Evolutionary conservation across 345 rosid species (phyloP), one percentile per base, ranked within the genome.

Genomic region (Draba incana): DNA sequence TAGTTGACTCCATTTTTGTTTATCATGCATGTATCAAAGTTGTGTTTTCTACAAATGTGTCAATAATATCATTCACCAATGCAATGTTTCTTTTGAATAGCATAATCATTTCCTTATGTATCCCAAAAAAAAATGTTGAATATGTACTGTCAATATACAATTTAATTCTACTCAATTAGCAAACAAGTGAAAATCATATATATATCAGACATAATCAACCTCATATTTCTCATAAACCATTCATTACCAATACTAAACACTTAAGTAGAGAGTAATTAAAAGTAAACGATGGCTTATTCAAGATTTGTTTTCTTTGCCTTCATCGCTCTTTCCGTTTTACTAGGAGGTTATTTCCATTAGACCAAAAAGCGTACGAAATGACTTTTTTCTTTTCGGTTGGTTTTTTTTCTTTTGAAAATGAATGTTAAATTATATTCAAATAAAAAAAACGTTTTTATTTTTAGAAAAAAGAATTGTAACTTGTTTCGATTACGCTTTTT

Each of bases 41-140:
- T 56, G 13, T 44, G 24, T 68, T 65, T 20, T 50, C 57, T 20
- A 38, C 37, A 64, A 55, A 67, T 55, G 20, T 59, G 49, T 10
- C 23, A 66, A 31, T 55, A 31, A 27, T 59, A 60, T 27, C 9
- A 60, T 44, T 1, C 53, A 15, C 23, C 53, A 45, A 3, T 57
- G 27, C 5, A 25, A 27, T 28, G 43, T 50, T 46, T 49, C 5
- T 33, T 49, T 39, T 49, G 58, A 58, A 16, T 48, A 31, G 23
- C 20, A 48, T 38, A 27, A 8, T 47, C 5, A 37, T 58, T 45
- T 57, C 56, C 28, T 68, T 33, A 5, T n/a, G 35, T 15, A 24
- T 50, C 67, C 11, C 7, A 63, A 33, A n/a, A n/a, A 20, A 16
- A 2, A 33, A 16, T 33, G 43, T 33, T 47, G 53, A 46, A 6